Percentiles rank a stretch among this genome's conserved stretches.
These are phyloP conservation scores for Leishmania turanica DNA, from an alignment of 208 protist genomes.

Conservation along the genomic window DNA sequence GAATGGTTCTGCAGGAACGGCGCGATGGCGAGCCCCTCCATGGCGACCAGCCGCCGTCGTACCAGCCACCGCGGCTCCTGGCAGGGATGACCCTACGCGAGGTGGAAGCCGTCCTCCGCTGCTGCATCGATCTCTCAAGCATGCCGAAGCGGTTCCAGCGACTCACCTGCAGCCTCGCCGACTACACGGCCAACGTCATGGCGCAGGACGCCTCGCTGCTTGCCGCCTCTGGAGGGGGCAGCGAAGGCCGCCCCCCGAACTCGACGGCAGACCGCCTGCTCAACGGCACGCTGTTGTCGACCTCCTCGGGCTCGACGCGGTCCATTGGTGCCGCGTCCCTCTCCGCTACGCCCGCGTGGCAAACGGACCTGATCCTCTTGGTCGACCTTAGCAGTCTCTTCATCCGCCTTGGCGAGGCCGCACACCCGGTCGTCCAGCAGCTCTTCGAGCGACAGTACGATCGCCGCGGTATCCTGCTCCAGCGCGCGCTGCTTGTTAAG, in stretches of 20 bases:
- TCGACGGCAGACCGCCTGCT: not conserved
- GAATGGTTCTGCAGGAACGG: constrained; percentile 1
- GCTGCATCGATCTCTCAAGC: constrained; percentile 39
- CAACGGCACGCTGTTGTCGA: not conserved
- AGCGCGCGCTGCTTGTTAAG: constrained; percentile 56
- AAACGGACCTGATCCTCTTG: constrained; percentile 38
- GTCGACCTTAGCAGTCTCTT: constrained; percentile 33
- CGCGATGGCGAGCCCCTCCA: not conserved
- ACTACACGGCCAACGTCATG: constrained; percentile 15
- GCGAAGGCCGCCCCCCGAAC: not conserved
- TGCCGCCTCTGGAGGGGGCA: not conserved
- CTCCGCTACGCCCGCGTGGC: constrained; percentile 11
- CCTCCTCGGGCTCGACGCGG: not conserved
- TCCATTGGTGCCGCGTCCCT: not conserved
- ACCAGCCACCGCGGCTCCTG: constrained; percentile 12
- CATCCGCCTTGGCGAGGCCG: constrained; percentile 23
- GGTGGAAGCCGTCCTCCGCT: constrained; percentile 30
- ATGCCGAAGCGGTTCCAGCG: constrained; percentile 22
- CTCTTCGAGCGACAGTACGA: constrained; percentile 63
- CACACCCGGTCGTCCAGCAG: constrained; percentile 37
- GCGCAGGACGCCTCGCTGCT: not conserved
- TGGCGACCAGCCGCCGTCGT: not conserved
- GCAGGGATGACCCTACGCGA: constrained; percentile 16
- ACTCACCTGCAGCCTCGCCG: constrained; percentile 16
- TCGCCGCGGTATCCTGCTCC: constrained; percentile 52